phyloP scores from a whole-genome alignment of 2,329 filamentous ascomycete species.

The Scedosporium minutisporum region DNA sequence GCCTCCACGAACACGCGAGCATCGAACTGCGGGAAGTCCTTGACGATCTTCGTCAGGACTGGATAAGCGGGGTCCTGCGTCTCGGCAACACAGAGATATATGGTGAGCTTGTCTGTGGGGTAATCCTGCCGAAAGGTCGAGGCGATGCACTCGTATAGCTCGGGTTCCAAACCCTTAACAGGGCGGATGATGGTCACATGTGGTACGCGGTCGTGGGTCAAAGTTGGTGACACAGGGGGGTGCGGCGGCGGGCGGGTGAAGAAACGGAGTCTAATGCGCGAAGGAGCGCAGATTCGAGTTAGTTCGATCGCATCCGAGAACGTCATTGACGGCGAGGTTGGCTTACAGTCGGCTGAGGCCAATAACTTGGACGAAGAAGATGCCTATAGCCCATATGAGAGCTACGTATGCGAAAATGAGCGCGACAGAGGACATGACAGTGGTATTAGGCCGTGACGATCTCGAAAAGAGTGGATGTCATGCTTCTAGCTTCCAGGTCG shows the following conservation, averaged over 20 bases:
- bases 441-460: constrained; percentile 14
- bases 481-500: not conserved
- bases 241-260: constrained; percentile 38
- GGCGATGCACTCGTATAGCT: constrained; percentile 84
- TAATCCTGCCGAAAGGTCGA: constrained; percentile 79
- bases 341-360: constrained; percentile 48
- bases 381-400: constrained; percentile 41
- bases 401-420: constrained; percentile 29
- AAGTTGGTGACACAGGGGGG: constrained; percentile 38
- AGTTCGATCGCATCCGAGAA: not conserved
- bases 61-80: constrained; percentile 67
- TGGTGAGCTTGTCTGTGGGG: constrained; percentile 62
- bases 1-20: constrained; percentile 69
- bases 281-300: not conserved
- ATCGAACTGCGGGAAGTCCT: constrained; percentile 64
- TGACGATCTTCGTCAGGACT: constrained; percentile 59
- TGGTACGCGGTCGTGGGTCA: constrained; percentile 50
- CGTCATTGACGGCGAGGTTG: not conserved
- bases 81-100: constrained; percentile 74
- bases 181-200: constrained; percentile 87
- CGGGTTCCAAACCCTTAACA: constrained; percentile 83
- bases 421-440: not conserved
- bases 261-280: constrained; percentile 33
- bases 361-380: constrained; percentile 45
- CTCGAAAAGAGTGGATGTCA: constrained; percentile 19